phyloP scores from a whole-genome alignment of 192 early-diverging fungal genomes.

The Coemansia sp. region DNA sequence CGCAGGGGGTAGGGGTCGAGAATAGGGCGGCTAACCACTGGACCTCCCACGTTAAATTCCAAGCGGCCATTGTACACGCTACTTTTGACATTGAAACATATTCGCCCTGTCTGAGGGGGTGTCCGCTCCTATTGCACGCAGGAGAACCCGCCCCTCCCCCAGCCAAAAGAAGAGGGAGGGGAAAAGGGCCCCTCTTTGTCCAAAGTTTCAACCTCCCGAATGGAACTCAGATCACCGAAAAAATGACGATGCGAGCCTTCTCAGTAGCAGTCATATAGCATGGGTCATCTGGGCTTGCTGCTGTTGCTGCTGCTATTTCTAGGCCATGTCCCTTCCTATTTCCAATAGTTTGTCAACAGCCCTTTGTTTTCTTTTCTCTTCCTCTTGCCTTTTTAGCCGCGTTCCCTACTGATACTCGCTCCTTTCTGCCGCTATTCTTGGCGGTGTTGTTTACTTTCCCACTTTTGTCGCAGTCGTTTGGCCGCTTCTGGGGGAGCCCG shows the following conservation, averaged over 20 bases:
- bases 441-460: background rate
- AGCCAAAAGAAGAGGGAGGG: background rate
- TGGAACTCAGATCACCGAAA: constrained; percentile 17
- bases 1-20: constrained; percentile 2
- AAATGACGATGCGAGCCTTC: constrained; percentile 8
- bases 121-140: constrained; percentile 7
- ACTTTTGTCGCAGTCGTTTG: background rate
- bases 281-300: constrained; percentile 5
- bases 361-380: background rate
- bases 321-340: constrained; percentile 9
- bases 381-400: background rate
- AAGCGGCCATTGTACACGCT: constrained; percentile 13
- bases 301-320: background rate
- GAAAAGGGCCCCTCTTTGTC: background rate
- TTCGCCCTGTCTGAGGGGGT: background rate
- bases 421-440: background rate
- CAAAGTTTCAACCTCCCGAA: background rate
- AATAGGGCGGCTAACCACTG: constrained; percentile 1
- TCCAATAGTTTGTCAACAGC: constrained; percentile 23
- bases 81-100: background rate
- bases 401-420: background rate
- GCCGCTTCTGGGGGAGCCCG: background rate
- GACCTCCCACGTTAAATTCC: constrained; percentile 21
- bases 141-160: constrained; percentile 5
- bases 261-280: constrained; percentile 4